Conservation (phyloP, 169 alveolate species). For the Cryptosporidium parvum region DNA sequence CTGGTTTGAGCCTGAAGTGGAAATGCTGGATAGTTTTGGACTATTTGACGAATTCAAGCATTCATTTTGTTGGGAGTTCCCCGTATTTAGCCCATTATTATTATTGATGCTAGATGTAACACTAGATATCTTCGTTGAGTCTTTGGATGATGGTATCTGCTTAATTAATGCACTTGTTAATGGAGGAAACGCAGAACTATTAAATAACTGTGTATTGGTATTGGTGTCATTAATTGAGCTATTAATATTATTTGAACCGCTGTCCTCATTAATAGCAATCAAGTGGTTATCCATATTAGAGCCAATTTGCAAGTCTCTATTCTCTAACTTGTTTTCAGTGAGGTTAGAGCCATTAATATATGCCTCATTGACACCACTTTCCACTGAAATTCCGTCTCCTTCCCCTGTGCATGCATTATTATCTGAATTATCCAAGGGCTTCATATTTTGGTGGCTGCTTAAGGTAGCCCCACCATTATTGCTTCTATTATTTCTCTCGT, state of each 20-base stretch:
- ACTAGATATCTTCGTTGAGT: conserved; percentile 2
- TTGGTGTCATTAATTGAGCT: background rate
- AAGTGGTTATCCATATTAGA: conserved; percentile 21
- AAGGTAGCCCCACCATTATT: background rate
- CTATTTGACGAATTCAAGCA: conserved; percentile 17
- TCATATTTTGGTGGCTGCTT: conserved; percentile 4
- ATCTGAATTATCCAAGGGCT: background rate
- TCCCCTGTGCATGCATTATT: background rate
- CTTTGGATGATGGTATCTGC: conserved; percentile 59
- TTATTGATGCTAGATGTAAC: background rate
- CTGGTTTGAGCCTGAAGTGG: conserved; percentile 47
- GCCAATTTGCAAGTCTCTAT: conserved; percentile 2
- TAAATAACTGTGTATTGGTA: conserved; percentile 34
- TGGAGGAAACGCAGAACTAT: conserved; percentile 75
- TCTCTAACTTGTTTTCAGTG: conserved; percentile 22
- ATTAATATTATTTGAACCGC: background rate
- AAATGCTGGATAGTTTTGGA: conserved; percentile 22
- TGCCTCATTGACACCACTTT: conserved; percentile 9
- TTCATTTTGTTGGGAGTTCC: background rate
- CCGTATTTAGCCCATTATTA: background rate
- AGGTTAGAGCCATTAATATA: conserved; percentile 6
- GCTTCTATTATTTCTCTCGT: background rate
- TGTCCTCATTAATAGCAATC: background rate
- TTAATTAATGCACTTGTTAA: conserved; percentile 53
- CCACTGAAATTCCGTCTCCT: background rate